Conservation (phyloP, 257 asterid species). For the Fraxinus pennsylvanica region DNA sequence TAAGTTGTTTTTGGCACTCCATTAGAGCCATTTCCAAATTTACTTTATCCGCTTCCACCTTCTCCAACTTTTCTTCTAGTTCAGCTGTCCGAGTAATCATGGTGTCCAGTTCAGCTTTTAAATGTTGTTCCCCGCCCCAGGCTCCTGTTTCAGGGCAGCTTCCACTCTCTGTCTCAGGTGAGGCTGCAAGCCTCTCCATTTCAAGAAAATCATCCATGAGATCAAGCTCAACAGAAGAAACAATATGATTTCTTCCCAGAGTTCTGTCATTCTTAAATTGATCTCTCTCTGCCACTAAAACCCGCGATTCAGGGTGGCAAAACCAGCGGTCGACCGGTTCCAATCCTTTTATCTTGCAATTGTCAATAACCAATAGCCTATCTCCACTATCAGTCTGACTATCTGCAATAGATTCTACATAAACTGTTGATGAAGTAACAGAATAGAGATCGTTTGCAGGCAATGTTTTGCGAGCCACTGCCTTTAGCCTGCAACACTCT, state of each 20-base stretch:
- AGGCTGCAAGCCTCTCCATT: slow-evolving; percentile 78
- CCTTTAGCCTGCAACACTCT: slow-evolving; percentile 62
- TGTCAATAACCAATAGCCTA: slow-evolving; percentile 26
- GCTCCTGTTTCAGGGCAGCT: slow-evolving; percentile 22
- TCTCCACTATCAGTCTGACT: slow-evolving; percentile 47
- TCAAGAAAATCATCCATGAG: slow-evolving; percentile 93
- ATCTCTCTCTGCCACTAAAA: slow-evolving; percentile 31
- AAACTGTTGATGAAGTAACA: slow-evolving; percentile 30
- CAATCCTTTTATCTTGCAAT: slow-evolving; percentile 29
- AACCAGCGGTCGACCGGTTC: slow-evolving; percentile 30
- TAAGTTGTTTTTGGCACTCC: slow-evolving; percentile 47
- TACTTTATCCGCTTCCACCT: slow-evolving; percentile 49
- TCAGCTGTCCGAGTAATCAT: slow-evolving; percentile 32
- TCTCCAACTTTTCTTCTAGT: slow-evolving; percentile 57
- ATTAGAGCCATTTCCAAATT: slow-evolving; percentile 48
- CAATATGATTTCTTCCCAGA: slow-evolving; percentile 37
- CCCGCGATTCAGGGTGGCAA: slow-evolving; percentile 19
- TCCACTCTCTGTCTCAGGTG: slow-evolving; percentile 37
- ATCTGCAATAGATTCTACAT: slow-evolving; percentile 39
- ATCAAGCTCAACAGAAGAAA: slow-evolving; percentile 54
- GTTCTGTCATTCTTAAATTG: slow-evolving; percentile 35
- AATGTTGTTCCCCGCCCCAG: slow-evolving; percentile 25
- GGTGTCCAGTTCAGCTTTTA: slow-evolving; percentile 44
- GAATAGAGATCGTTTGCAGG: slow-evolving; percentile 28
- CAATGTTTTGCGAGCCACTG: slow-evolving; percentile 35